These are phyloP conservation scores for Fusarium sacchari DNA, from an alignment of 2,329 filamentous ascomycete species.

Conservation along the genomic window DNA sequence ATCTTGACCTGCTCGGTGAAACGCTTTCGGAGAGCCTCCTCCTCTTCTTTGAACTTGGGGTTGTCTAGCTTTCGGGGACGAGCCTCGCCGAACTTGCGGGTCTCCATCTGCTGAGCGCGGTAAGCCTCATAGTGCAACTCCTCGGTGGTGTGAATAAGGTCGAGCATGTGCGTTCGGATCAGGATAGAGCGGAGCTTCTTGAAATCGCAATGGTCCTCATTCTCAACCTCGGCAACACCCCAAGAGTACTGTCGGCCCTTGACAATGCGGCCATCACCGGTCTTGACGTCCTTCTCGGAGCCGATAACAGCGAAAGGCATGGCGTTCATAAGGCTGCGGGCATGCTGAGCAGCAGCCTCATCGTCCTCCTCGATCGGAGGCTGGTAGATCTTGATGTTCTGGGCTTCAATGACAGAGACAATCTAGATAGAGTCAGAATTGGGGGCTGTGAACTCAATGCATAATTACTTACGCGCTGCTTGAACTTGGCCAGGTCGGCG, in stretches of 20 bases:
- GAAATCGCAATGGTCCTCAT: constrained; percentile 99
- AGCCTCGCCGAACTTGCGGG: constrained; percentile 97
- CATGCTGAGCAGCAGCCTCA: constrained; percentile 93
- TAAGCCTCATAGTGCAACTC: constrained; percentile 99
- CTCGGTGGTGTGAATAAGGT: constrained; percentile 99
- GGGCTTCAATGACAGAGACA: constrained; percentile 92
- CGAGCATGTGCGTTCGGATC: constrained; percentile 99
- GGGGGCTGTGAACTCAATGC: neutral
- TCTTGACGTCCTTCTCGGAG: constrained; percentile 99
- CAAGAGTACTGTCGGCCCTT: constrained; percentile 99
- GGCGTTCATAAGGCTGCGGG: constrained; percentile 91
- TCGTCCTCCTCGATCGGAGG: constrained; percentile 98
- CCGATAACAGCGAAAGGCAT: constrained; percentile 99
- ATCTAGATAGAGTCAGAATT: constrained; percentile 67
- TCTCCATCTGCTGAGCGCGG: constrained; percentile 99
- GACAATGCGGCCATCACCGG: constrained; percentile 92
- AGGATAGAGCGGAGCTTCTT: constrained; percentile 99
- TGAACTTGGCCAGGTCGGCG: constrained; percentile 90
- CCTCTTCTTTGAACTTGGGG: constrained; percentile 99
- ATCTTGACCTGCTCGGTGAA: constrained; percentile 99
- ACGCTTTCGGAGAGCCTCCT: constrained; percentile 96
- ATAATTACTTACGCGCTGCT: constrained; percentile 78
- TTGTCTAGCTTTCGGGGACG: constrained; percentile 98
- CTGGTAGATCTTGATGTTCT: constrained; percentile 99
- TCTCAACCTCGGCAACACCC: constrained; percentile 99